Base-by-base conservation (phyloP, 2,329 filamentous ascomycete genomes). In the Aureobasidium subglaciale region DNA sequence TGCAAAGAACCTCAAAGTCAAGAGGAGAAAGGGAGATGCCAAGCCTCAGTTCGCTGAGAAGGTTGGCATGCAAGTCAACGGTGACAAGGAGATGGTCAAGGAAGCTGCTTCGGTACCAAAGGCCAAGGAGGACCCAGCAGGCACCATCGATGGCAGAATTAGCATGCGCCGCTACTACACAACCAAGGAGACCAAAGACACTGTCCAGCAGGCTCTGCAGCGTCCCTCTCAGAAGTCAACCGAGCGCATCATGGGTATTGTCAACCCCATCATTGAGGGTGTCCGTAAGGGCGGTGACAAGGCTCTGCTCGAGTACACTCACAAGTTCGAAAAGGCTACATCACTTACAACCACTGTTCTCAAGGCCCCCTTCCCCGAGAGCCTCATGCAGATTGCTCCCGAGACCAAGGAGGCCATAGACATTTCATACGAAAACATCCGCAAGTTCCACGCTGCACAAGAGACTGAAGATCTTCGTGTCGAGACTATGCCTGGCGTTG, bases 281-380 rank as follows among this genome's bases (percentile, higher is more conserved):
- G 87, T 99, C 55, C 87, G 85, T 56, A 79, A 82, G 40, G 83
- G 88, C 30, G 93, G 93, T 53, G 93, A 99, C 72, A 86, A 86
- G 64, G 91, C 90, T 3, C 79, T 99, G 22, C 80, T 99, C 41
- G 86, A 88, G 49, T 97, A 96, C 71, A 97, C 93, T 1, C 91
- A 96, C 80, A 96, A 95, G 71, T 99, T 99, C 63, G 93, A 99
- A 69, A 96, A 92, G 75, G 93, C 92, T 1, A 95, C 89, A 0
- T 92, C 88, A 2, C 77, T 99, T 58, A 93, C 83, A 13, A 92
- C 90, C 1, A 90, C 92, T 0, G 90, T 99, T 13, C 78, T 99
- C 60, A 87, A 84, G 65, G 92, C 93, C 1, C 93, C 93, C 0
- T 99, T 96, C 76, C 85, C 90, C 1, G 73, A 85, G 62, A 82